Conservation (phyloP, 257 asterid species). For the Gynochthodes officinalis region DNA sequence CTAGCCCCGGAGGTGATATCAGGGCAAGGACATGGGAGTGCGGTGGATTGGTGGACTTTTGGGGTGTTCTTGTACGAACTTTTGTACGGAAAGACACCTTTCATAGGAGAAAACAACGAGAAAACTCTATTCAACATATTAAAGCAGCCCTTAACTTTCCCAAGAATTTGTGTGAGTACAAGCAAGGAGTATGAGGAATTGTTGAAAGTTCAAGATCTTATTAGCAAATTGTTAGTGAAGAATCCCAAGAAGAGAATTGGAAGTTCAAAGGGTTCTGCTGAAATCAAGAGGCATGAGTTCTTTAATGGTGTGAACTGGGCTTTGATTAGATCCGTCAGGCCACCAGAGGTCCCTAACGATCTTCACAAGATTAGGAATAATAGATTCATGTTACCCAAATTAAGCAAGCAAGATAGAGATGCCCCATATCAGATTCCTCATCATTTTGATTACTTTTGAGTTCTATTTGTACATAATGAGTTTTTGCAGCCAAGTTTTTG, state of each 20-base stretch:
- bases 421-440: slow-evolving; percentile 44
- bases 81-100: slow-evolving; percentile 61
- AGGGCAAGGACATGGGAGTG: slow-evolving; percentile 85
- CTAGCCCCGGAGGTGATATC: slow-evolving; percentile 81
- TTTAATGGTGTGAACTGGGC: slow-evolving; percentile 85
- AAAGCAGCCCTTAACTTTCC: slow-evolving; percentile 55
- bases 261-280: slow-evolving; percentile 63
- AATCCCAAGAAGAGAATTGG: slow-evolving; percentile 64
- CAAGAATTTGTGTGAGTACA: slow-evolving; percentile 29
- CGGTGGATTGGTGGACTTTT: slow-evolving; percentile 89
- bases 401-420: slow-evolving; percentile 43
- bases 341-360: slow-evolving; percentile 41
- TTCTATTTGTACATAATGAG: slow-evolving; percentile 21
- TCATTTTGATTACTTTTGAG: slow-evolving; percentile 45
- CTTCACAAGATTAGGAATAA: slow-evolving; percentile 18
- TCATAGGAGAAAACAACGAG: slow-evolving; percentile 68
- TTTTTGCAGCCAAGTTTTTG: slow-evolving; percentile 4
- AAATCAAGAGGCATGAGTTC: slow-evolving; percentile 62
- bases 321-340: slow-evolving; percentile 45
- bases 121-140: slow-evolving; percentile 62
- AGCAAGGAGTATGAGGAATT: slow-evolving; percentile 36
- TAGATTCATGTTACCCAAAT: slow-evolving; percentile 19
- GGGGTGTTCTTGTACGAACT: slow-evolving; percentile 69
- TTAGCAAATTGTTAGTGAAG: slow-evolving; percentile 49
- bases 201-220: slow-evolving; percentile 54